Conservation (phyloP, 1,284 basidiomycete genomes). For the Rhodotorula sp. region DNA sequence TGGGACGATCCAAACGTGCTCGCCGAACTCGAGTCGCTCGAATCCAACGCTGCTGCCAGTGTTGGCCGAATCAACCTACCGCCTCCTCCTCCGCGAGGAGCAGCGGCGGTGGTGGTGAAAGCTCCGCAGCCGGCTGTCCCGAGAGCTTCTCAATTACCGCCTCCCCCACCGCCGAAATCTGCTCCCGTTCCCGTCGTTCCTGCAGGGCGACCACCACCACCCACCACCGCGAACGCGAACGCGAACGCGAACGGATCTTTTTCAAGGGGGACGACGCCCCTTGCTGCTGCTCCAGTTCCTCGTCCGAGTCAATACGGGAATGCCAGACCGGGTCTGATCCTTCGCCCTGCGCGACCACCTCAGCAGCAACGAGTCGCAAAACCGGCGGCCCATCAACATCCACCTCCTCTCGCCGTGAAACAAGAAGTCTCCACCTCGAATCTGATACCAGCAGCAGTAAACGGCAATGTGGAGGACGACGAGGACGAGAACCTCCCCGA, state of each 20-base stretch:
- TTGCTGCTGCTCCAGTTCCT: not conserved
- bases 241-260: not conserved
- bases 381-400: no score
- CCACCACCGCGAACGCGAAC: not conserved
- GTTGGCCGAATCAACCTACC: not conserved
- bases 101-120: not conserved
- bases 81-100: not conserved
- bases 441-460: not conserved
- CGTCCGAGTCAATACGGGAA: not conserved
- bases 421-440: not conserved
- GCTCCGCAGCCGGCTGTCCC: not conserved
- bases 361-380: not conserved
- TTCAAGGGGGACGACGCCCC: not conserved
- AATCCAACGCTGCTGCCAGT: not conserved
- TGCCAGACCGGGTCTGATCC: not conserved
- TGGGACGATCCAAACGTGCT: constrained; percentile 5
- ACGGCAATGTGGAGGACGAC: not conserved
- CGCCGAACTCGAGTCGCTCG: constrained; percentile 4
- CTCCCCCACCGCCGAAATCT: not conserved
- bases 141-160: not conserved
- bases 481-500: constrained; percentile 33
- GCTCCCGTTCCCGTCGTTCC: no score
- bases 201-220: not conserved
- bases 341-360: constrained; percentile 13
- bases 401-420: not conserved